Conservation (phyloP, 2,329 filamentous ascomycete genomes). For the Cordyceps farinosa region DNA sequence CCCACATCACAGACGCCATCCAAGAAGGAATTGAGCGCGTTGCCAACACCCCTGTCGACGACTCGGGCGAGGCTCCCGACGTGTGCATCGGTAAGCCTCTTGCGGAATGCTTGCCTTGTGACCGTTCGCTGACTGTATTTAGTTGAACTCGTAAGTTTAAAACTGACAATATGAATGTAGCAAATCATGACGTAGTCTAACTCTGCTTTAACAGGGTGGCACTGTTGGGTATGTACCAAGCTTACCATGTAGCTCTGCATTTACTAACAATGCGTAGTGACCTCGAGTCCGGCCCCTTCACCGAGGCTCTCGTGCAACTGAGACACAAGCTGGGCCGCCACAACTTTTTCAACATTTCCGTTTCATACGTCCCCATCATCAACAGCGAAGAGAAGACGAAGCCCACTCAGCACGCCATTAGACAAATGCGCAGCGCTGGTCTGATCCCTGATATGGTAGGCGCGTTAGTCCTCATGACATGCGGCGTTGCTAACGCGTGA, state of each 20-base stretch:
- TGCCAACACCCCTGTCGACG: slow-evolving; percentile 79
- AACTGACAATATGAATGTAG: neutral
- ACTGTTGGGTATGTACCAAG: slow-evolving; percentile 47
- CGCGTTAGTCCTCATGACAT: neutral
- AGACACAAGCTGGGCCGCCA: slow-evolving; percentile 66
- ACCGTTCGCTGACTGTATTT: slow-evolving; percentile 22
- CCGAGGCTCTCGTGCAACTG: slow-evolving; percentile 81
- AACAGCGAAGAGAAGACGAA: slow-evolving; percentile 87
- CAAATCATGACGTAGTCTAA: neutral
- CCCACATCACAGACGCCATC: slow-evolving; percentile 87
- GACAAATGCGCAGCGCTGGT: slow-evolving; percentile 77
- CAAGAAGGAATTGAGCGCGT: slow-evolving; percentile 91
- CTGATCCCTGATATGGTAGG: slow-evolving; percentile 65
- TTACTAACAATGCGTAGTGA: slow-evolving; percentile 45
- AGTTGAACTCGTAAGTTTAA: slow-evolving; percentile 36
- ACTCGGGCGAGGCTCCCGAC: slow-evolving; percentile 77
- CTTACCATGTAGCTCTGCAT: neutral
- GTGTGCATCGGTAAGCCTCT: slow-evolving; percentile 75
- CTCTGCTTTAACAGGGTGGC: slow-evolving; percentile 43
- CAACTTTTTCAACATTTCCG: slow-evolving; percentile 86
- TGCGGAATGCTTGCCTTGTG: neutral
- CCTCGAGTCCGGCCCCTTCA: slow-evolving; percentile 82
- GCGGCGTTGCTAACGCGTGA: neutral
- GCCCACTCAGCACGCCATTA: slow-evolving; percentile 89
- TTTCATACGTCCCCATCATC: slow-evolving; percentile 70